phyloP scores from a whole-genome alignment of 2,329 filamentous ascomycete species.

The Phialophora expanda region DNA sequence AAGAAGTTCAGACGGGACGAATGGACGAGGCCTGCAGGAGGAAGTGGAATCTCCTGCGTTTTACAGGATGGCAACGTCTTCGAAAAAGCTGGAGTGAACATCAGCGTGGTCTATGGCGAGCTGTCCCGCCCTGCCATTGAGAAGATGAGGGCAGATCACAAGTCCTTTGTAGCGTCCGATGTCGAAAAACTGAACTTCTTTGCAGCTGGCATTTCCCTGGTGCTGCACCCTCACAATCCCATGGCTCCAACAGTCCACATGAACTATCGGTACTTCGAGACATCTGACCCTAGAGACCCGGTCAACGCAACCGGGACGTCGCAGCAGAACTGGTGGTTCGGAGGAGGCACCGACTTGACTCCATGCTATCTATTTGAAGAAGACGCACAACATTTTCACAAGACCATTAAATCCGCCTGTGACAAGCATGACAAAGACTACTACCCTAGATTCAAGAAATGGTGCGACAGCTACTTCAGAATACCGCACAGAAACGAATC shows the following conservation, averaged over 20 bases:
- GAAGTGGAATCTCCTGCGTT: conserved; percentile 92
- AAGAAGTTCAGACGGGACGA: conserved; percentile 80
- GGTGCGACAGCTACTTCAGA: conserved; percentile 97
- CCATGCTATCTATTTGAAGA: conserved; percentile 95
- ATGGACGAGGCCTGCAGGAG: conserved; percentile 86
- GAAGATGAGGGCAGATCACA: conserved; percentile 94
- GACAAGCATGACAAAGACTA: conserved; percentile 91
- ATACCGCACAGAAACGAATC: conserved; percentile 88
- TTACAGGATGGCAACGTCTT: conserved; percentile 96
- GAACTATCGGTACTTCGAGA: conserved; percentile 99
- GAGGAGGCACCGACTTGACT: conserved; percentile 91
- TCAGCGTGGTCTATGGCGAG: conserved; percentile 90
- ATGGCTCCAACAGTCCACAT: conserved; percentile 97
- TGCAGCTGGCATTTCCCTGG: conserved; percentile 88
- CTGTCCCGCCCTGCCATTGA: conserved; percentile 84
- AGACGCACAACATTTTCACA: conserved; percentile 96
- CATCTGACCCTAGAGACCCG: conserved; percentile 79
- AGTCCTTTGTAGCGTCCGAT: conserved; percentile 76
- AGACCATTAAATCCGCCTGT: conserved; percentile 87
- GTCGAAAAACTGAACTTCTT: conserved; percentile 92
- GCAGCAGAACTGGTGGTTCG: conserved; percentile 90
- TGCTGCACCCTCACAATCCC: conserved; percentile 90
- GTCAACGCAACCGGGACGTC: conserved; percentile 57
- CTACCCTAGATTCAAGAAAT: conserved; percentile 93
- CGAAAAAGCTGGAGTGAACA: conserved; percentile 95